Conservation (phyloP, 495 filamentous ascomycete genomes). For the Hypomontagnella monticulosa region DNA sequence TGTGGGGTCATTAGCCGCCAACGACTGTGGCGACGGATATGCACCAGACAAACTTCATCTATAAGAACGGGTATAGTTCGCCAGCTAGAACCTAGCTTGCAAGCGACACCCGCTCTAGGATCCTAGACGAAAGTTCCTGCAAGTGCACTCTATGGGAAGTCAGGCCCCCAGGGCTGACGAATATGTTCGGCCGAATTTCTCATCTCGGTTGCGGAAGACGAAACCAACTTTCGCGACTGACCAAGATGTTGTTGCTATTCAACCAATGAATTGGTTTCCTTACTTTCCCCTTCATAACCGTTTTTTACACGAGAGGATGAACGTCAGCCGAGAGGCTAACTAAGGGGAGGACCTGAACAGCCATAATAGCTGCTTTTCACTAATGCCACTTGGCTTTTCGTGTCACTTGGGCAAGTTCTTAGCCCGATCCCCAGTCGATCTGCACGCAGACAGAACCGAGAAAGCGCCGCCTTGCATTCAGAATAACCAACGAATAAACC, state of each 20-base stretch:
- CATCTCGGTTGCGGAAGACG: slow-evolving; percentile 7
- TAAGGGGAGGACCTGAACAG: slow-evolving; percentile 25
- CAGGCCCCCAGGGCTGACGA: slow-evolving; percentile 25
- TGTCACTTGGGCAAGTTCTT: slow-evolving; percentile 16
- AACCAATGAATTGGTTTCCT: neutral
- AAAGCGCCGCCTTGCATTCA: slow-evolving; percentile 48
- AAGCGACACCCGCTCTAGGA: slow-evolving; percentile 21
- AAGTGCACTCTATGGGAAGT: slow-evolving; percentile 13
- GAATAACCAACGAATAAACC: slow-evolving; percentile 39
- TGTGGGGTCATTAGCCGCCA: slow-evolving; percentile 41
- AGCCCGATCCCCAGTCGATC: slow-evolving; percentile 27
- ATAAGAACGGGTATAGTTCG: slow-evolving; percentile 30
- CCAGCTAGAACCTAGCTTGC: slow-evolving; percentile 12
- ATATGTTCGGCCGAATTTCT: slow-evolving; percentile 30
- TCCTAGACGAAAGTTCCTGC: slow-evolving; percentile 27
- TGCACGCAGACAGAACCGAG: slow-evolving; percentile 43
- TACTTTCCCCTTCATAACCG: neutral
- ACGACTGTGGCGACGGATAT: slow-evolving; percentile 29
- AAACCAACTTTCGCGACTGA: neutral
- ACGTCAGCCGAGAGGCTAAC: slow-evolving; percentile 20
- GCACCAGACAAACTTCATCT: slow-evolving; percentile 14
- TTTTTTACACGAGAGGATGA: neutral
- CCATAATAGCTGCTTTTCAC: slow-evolving; percentile 4
- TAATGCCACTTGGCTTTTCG: slow-evolving; percentile 26
- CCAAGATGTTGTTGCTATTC: neutral